These are phyloP conservation scores for Colletotrichum trifolii DNA, from an alignment of 2,329 filamentous ascomycete genomes.

Conservation along the genomic window DNA sequence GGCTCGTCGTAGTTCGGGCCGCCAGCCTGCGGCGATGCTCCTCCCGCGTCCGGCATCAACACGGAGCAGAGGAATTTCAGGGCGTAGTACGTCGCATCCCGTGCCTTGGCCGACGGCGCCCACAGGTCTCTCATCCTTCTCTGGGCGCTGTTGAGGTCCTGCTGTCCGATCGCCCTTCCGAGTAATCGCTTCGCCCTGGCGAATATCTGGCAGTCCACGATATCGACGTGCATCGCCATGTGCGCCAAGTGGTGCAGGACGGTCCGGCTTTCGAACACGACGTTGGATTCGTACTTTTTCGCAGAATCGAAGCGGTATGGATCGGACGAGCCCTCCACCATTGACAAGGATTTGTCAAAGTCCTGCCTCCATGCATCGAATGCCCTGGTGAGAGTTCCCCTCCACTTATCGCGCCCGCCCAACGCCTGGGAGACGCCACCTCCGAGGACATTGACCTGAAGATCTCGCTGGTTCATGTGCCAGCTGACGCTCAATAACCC, in stretches of 20 bases:
- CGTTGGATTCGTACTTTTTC: constrained; percentile 71
- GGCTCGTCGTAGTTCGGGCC: constrained; percentile 56
- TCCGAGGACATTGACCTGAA: constrained; percentile 88
- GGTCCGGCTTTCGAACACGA: constrained; percentile 86
- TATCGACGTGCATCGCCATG: constrained; percentile 97
- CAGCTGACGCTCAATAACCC: constrained; percentile 93
- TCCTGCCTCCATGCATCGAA: constrained; percentile 95
- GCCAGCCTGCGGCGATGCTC: constrained; percentile 40
- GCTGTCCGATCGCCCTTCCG: constrained; percentile 83
- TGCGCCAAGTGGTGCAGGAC: constrained; percentile 94
- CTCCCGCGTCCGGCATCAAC: constrained; percentile 68
- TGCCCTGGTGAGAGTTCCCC: constrained; percentile 82
- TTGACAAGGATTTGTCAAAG: constrained; percentile 84
- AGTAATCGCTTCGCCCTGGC: constrained; percentile 87
- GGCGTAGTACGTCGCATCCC: constrained; percentile 93
- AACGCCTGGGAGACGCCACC: constrained; percentile 78
- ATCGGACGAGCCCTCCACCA: constrained; percentile 62
- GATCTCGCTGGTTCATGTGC: constrained; percentile 97
- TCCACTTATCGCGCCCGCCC: constrained; percentile 92
- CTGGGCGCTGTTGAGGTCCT: constrained; percentile 83
- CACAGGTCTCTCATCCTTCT: constrained; percentile 88
- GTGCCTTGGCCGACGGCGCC: constrained; percentile 88
- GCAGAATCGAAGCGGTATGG: constrained; percentile 65
- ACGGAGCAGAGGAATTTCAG: constrained; percentile 90
- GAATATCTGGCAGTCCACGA: constrained; percentile 97